Evolutionary conservation across 1,284 basidiomycete genomes (phyloP).

Genomic region (Puccinia novopanici): DNA sequence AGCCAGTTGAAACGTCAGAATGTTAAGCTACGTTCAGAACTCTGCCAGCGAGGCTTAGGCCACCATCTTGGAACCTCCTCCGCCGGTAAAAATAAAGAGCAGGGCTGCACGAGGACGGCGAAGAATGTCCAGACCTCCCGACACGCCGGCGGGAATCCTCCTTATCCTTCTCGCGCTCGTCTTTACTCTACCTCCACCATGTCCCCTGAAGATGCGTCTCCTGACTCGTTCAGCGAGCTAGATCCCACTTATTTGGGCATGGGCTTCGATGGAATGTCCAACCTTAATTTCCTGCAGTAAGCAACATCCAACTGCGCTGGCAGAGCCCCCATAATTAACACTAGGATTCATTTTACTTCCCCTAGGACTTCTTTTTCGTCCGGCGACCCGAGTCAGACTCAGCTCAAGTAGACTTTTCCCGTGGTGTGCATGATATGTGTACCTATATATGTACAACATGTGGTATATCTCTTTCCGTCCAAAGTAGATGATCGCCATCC

Average conservation of each 20-base stretch:
- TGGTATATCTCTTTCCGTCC: too few relatives aligned
- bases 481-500: too few relatives aligned
- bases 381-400: too few relatives aligned
- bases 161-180: not conserved
- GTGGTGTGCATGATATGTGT: too few relatives aligned
- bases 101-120: not conserved
- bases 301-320: not conserved
- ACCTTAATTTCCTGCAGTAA: not conserved
- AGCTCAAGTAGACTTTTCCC: too few relatives aligned
- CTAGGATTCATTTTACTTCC: too few relatives aligned
- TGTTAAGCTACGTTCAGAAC: slow-evolving; percentile 2
- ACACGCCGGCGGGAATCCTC: not conserved
- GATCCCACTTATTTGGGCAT: too few relatives aligned
- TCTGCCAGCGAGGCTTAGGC: not conserved
- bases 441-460: too few relatives aligned
- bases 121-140: not conserved
- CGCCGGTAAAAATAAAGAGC: not conserved
- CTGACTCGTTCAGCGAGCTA: not conserved
- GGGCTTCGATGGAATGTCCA: too few relatives aligned
- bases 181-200: not conserved
- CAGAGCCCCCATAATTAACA: too few relatives aligned
- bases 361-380: too few relatives aligned
- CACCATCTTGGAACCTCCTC: not conserved
- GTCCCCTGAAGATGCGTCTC: not conserved
- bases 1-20: slow-evolving; percentile 32